phyloP scores from a whole-genome alignment of 2,329 filamentous ascomycete genomes.

The Mollisiaceae sp. region DNA sequence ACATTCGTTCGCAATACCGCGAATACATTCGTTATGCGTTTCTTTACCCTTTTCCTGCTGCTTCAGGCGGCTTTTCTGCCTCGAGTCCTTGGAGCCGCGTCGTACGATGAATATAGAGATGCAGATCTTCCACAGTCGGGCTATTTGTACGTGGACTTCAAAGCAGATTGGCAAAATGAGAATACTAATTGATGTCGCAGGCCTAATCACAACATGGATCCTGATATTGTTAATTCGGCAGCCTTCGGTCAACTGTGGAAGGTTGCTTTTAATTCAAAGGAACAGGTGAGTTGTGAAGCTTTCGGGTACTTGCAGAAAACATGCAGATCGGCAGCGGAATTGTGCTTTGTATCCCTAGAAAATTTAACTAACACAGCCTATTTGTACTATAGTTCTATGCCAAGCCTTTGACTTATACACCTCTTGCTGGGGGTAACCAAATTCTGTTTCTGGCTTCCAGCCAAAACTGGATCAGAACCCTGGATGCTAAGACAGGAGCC shows the following conservation, averaged over 20 bases:
- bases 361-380: background rate
- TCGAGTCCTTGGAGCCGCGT: slow-evolving; percentile 26
- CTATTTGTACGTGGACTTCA: slow-evolving; percentile 33
- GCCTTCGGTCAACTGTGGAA: slow-evolving; percentile 48
- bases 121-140: slow-evolving; percentile 40
- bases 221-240: slow-evolving; percentile 42
- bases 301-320: background rate
- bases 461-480: slow-evolving; percentile 43
- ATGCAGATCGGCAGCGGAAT: background rate
- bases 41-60: slow-evolving; percentile 11
- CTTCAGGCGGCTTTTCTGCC: slow-evolving; percentile 15
- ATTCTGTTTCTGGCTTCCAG: slow-evolving; percentile 44
- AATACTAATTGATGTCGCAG: slow-evolving; percentile 15
- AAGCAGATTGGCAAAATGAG: background rate
- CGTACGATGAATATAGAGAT: slow-evolving; percentile 38
- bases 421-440: slow-evolving; percentile 40
- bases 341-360: no score
- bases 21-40: slow-evolving; percentile 23
- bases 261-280: slow-evolving; percentile 40
- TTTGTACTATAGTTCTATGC: slow-evolving; percentile 47
- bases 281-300: slow-evolving; percentile 26
- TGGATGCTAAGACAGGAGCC: slow-evolving; percentile 46
- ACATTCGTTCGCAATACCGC: slow-evolving; percentile 7
- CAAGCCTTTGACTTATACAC: slow-evolving; percentile 51
- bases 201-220: slow-evolving; percentile 48